Conservation (phyloP, 257 asterid species). For the Rehmannia glutinosa region DNA sequence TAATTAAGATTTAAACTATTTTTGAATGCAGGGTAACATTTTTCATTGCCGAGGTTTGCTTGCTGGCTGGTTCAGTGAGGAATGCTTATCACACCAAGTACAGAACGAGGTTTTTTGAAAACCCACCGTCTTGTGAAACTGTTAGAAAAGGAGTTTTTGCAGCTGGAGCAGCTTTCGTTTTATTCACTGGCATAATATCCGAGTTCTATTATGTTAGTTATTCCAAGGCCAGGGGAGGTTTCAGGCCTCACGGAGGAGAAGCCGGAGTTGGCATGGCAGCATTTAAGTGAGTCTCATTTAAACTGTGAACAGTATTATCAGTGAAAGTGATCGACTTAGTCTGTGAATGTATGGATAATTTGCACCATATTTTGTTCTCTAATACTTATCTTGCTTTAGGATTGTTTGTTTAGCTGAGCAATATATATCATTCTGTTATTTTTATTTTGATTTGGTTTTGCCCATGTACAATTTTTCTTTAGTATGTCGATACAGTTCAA, state of each 20-base stretch:
- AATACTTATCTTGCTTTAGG: constrained; percentile 18
- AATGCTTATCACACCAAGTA: constrained; percentile 91
- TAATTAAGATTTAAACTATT: not conserved
- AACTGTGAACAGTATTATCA: too few species aligned
- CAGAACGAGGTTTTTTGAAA: constrained; percentile 33
- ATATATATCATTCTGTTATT: not conserved
- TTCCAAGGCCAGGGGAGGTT: constrained; percentile 49
- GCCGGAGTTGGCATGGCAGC: constrained; percentile 68
- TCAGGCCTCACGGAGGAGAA: constrained; percentile 48
- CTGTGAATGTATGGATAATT: too few species aligned
- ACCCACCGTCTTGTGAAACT: constrained; percentile 75
- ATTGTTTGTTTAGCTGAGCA: constrained; percentile 22
- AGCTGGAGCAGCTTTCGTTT: constrained; percentile 80
- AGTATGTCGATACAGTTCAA: not conserved
- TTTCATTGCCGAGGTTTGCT: constrained; percentile 69
- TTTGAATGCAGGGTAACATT: constrained; percentile 65
- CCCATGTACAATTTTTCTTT: constrained; percentile 3
- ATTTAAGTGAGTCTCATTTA: constrained; percentile 38
- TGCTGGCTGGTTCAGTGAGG: constrained; percentile 87
- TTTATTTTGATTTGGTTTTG: constrained; percentile 17
- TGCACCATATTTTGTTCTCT: constrained; percentile 8
- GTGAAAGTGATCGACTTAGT: too few species aligned
- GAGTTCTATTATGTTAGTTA: constrained; percentile 62
- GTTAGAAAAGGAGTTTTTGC: constrained; percentile 91
- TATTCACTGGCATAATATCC: constrained; percentile 71